Evolutionary conservation across 1,284 basidiomycete species (phyloP), one percentile per base, ranked within the genome.

Genomic region (Paramarasmius palmivorus): DNA sequence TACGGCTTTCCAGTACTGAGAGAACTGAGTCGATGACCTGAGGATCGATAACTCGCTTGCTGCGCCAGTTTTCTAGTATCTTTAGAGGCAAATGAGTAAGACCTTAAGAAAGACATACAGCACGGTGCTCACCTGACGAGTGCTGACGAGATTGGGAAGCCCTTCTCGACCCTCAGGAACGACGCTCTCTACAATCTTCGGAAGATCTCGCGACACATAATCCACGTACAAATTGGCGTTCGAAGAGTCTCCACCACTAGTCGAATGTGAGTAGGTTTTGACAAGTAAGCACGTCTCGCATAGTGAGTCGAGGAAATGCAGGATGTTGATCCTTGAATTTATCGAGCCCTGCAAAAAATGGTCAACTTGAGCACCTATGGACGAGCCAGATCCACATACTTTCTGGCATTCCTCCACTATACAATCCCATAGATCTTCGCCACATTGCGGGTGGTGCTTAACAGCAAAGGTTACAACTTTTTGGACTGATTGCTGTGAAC

Each of bases 341-440:
- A 97, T 84, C 1, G 88, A 86, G 37, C 89, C 92, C 90, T 95
- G 56, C 6, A 41, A 14, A 34, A 20, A 34, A 45, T 26, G 12
- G 12, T 49, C 41, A 29, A n/a, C 38, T 12, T 22, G 4, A 36
- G 37, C 14, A 34, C 47, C 19, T 12, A 29, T 45, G 9, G 17
- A 45, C 12, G 9, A 29, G 17, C 20, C 14, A 46, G 40, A 49
- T 10, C n/a, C 53, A 59, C 71, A 34, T 52, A 87, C 92, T 81
- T 92, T 94, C 66, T 84, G 86, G 60, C 88, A 92, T 73, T 96
- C 91, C 65, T 96, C 93, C 19, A 94, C 73, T 46, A 97, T 83
- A 65, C 94, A 97, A 60, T 95, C 93, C 95, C 95, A 98, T 3
- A 98, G 73, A 67, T 97, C 94, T 61, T 96, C 92, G 9, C 92